Base-by-base conservation (phyloP, 305 asterid species). In the Fraxinus ornus region DNA sequence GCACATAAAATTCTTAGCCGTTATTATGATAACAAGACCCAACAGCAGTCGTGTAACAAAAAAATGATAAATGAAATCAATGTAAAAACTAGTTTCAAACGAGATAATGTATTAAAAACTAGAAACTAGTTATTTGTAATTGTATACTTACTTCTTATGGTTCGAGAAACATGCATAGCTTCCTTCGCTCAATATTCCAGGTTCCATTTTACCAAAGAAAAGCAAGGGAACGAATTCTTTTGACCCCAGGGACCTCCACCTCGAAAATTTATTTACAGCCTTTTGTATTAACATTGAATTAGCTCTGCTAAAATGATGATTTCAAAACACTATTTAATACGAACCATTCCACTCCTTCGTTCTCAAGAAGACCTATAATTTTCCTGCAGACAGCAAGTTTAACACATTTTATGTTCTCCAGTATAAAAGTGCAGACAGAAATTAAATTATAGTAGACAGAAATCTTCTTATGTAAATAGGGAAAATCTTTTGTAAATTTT, bases 271-370 rank as follows among this genome's bases (percentile, higher is more conserved):
- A 80, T 81, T 85, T 12, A 80, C 83, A 73, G 82, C 84, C 35
- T 86, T 82, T 3, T 76, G 85, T 79, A 81, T 36, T 81, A 85
- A 79, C 92, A 89, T 89, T 76, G 84, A 83, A 82, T 62, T 44
- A 70, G 47, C 78, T 60, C 55, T 37, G 32, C 72, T 3, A 75
- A 62, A 78, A 7, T 8, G 10, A 68, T 68, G 75, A 4, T 28
- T 64, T 13, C 74, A 28, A 66, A 21, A 28, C 35, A 28, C 37
- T 10, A 66, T 68, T n/a, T 13, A 4, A 68, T 26, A 66, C 5
- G 37, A 68, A 28, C 37, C n/a, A 68, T 68, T 26, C 21, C 37
- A 28, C 35, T 12, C 7, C 37, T 26, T 5, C 4, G 33, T 28
- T 32, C 32, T 28, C 37, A 12, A 26, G 37, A 66, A 28, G 6